Evolutionary conservation across 306 rosid genomes (phyloP).

Genomic region (Ceratonia siliqua): DNA sequence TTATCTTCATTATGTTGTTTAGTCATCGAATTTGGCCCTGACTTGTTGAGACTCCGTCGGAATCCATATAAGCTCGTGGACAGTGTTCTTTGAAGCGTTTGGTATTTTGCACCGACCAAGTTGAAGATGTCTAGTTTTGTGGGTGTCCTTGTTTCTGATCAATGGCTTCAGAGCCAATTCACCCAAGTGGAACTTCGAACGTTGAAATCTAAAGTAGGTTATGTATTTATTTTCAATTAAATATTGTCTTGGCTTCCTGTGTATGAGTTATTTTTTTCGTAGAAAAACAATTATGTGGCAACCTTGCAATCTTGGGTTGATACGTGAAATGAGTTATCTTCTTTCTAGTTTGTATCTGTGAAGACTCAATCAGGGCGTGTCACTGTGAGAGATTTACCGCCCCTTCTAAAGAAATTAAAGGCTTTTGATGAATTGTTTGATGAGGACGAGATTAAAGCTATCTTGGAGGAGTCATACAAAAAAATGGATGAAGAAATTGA

Average conservation of each 20-base stretch:
- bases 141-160: conserved; percentile 93
- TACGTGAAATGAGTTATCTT: conserved; percentile 35
- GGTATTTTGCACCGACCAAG: conserved; percentile 34
- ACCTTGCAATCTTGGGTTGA: conserved; percentile 18
- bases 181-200: conserved; percentile 98
- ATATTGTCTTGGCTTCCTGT: background rate
- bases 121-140: conserved; percentile 82
- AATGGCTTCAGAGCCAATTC: conserved; percentile 94
- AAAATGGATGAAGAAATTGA: conserved; percentile 70
- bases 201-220: conserved; percentile 81
- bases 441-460: conserved; percentile 71
- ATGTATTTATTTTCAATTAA: background rate
- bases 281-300: conserved; percentile 1
- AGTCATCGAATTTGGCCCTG: conserved; percentile 4
- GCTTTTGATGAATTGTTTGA: conserved; percentile 54
- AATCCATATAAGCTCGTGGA: background rate
- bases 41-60: background rate
- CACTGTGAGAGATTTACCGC: conserved; percentile 64
- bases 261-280: background rate
- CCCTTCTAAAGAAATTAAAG: conserved; percentile 65
- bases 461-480: conserved; percentile 52
- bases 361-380: conserved; percentile 74
- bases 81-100: conserved; percentile 38
- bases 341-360: conserved; percentile 63
- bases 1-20: background rate